Evolutionary conservation across 179 eudicot species (phyloP), one percentile per base, ranked within the genome.

Genomic region (Patellifolia procumbens): DNA sequence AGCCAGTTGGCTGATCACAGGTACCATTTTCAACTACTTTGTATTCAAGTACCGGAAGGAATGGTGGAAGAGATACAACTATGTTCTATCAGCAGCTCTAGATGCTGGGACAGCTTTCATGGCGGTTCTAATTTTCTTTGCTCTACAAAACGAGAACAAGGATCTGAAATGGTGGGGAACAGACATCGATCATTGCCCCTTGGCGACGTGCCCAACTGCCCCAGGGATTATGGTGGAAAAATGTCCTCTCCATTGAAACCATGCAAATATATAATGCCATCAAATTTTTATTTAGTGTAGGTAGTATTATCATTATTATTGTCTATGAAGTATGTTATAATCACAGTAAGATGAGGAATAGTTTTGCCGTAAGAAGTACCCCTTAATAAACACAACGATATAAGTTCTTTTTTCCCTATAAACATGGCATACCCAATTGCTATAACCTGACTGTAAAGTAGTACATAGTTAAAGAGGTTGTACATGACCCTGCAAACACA

Each of bases 31-130:
- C 89, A 96, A 96, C 87, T 93, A 89, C 64, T 88, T 96, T 22
- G 97, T 96, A 78, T 96, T 93, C 88, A 90, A 85, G 80, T 90
- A 88, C 82, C 49, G 80, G 63, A 93, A 93, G 76, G 83, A 76
- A 32, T 96, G 99, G 99, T 96, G 99, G 99, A 86, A 90, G 87
- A 93, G 81, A 80, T 96, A 96, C 82, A 96, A 93, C 79, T 96
- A 96, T 58, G 96, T 96, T 34, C 78, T 96, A 0, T 91, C 98
- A 4, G 98, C 94, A 10, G 99, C 97, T 15, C 80, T 96, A 74
- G 99, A 96, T 81, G 99, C 99, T 2, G 99, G 99, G 24, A 93
- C 98, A 20, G 99, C 99, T 51, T 96, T 96, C 84, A 96, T 96
- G 98, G 98, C 90, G 2, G 98, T 96, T 19, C 60, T 96, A 32